Evolutionary conservation across 1,139 yeast species (phyloP).

Genomic region (Scheffersomyces titani): DNA sequence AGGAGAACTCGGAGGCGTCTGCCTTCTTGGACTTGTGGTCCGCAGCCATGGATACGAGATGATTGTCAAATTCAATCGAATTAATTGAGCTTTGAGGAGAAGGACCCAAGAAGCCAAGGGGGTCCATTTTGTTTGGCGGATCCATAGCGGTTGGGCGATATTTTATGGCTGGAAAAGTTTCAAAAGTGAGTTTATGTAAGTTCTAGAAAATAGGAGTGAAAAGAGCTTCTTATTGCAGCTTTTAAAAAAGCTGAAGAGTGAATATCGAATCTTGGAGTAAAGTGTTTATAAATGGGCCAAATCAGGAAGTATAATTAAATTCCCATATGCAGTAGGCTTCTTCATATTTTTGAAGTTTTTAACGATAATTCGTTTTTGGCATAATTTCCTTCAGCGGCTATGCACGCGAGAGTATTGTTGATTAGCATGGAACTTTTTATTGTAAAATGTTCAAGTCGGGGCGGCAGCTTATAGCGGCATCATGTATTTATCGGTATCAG

Average conservation of each 20-base stretch:
- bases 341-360: no score
- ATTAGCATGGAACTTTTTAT: neutral
- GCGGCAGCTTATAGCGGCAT: no score
- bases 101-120: neutral
- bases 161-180: neutral
- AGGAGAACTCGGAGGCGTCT: constrained; percentile 9
- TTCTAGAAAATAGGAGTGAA: neutral
- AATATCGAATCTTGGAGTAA: constrained; percentile 1
- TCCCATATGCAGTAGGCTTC: neutral
- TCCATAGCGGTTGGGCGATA: neutral
- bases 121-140: neutral
- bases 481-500: no score
- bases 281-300: constrained; percentile 11
- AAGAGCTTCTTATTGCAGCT: neutral
- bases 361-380: neutral
- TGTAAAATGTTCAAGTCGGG: neutral
- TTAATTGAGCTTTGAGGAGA: neutral
- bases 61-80: neutral
- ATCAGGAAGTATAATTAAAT: constrained; percentile 13
- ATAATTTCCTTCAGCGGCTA: neutral
- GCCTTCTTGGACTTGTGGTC: neutral
- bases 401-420: neutral
- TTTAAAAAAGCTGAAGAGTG: neutral
- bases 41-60: neutral
- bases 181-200: neutral